These are phyloP conservation scores for Ceriops decandra DNA, from an alignment of 345 rosid genomes.

Conservation along the genomic window DNA sequence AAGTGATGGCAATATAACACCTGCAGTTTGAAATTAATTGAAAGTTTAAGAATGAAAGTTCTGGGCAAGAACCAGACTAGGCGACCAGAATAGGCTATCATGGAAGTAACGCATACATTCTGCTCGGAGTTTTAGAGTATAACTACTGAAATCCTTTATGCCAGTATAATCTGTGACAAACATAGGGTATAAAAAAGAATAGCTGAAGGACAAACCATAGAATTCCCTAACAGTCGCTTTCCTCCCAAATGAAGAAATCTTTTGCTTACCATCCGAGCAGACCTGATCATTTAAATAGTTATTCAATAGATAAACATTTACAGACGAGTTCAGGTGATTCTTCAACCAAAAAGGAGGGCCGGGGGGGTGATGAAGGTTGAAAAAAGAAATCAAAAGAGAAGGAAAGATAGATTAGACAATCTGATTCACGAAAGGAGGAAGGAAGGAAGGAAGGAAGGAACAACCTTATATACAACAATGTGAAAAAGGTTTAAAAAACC, in stretches of 20 bases:
- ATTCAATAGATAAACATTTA: background rate
- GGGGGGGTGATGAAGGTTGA: background rate
- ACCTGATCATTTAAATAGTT: slow-evolving; percentile 14
- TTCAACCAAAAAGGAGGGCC: background rate
- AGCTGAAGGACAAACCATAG: slow-evolving; percentile 21
- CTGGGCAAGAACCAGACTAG: background rate
- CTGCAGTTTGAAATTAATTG: slow-evolving; percentile 18
- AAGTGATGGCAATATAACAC: slow-evolving; percentile 31
- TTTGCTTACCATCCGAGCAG: slow-evolving; percentile 21
- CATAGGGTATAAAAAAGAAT: background rate
- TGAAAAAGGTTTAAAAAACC: slow-evolving; percentile 22
- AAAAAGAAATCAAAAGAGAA: background rate
- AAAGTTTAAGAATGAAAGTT: background rate
- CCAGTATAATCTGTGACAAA: too few species aligned
- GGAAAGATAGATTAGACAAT: background rate
- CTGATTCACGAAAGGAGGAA: background rate
- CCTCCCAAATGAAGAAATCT: slow-evolving; percentile 22
- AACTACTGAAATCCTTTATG: too few species aligned
- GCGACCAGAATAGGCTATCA: background rate
- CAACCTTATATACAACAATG: slow-evolving; percentile 24
- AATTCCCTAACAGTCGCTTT: slow-evolving; percentile 30
- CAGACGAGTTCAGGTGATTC: background rate
- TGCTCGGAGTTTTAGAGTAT: too few species aligned
- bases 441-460: background rate
- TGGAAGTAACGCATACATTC: too few species aligned